Percentiles rank a stretch among this genome's conserved stretches.
These are phyloP conservation scores for Dictyophora rubrovolvata DNA, from an alignment of 768 basidiomycete species.

Conservation along the genomic window DNA sequence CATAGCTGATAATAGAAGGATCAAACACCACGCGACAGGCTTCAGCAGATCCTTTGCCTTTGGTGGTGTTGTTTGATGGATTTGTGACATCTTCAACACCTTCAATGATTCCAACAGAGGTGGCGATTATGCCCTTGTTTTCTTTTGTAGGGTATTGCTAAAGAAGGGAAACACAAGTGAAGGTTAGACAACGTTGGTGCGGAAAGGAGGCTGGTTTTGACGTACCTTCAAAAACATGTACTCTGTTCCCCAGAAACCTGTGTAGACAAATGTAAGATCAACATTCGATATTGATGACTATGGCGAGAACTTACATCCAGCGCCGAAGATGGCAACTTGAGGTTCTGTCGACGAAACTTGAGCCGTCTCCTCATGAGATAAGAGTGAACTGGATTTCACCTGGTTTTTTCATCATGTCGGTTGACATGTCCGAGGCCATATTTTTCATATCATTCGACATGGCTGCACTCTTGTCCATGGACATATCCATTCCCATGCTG, in stretches of 20 bases:
- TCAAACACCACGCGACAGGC: slow-evolving; percentile 81
- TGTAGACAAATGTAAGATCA: neutral
- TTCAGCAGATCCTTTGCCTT: slow-evolving; percentile 81
- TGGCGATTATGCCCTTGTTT: slow-evolving; percentile 66
- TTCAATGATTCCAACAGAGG: slow-evolving; percentile 72
- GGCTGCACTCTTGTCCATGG: too few relatives aligned
- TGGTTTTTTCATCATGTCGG: neutral
- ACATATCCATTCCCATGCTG: too few relatives aligned
- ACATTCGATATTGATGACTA: neutral
- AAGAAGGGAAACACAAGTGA: neutral
- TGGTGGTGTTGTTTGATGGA: slow-evolving; percentile 58
- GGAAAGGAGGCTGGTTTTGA: too few relatives aligned
- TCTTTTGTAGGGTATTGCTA: slow-evolving; percentile 55
- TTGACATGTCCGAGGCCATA: neutral
- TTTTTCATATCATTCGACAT: too few relatives aligned
- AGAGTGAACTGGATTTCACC: neutral
- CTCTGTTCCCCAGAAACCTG: slow-evolving; percentile 73
- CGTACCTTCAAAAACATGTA: slow-evolving; percentile 62
- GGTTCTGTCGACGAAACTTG: neutral
- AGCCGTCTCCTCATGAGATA: neutral
- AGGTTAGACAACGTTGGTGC: neutral
- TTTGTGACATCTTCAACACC: slow-evolving; percentile 43
- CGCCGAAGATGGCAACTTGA: slow-evolving; percentile 21
- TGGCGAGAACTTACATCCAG: slow-evolving; percentile 38
- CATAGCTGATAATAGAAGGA: slow-evolving; percentile 65